These are phyloP conservation scores for Luffa aegyptiaca DNA, from an alignment of 306 rosid genomes.

Conservation along the genomic window DNA sequence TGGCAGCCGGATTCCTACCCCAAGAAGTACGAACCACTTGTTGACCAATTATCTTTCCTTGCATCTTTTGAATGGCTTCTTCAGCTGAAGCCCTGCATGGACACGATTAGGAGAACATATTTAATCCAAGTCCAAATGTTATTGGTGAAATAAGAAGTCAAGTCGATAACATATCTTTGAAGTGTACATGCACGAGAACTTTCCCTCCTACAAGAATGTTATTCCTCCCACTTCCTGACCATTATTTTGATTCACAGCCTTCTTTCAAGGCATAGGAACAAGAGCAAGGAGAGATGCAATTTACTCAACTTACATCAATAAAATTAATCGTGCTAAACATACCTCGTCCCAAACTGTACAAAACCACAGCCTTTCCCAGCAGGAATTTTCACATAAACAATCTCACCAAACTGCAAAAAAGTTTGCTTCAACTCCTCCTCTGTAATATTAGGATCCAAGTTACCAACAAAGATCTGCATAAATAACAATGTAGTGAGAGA, in stretches of 20 bases:
- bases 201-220: not conserved
- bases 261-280: constrained; percentile 1
- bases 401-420: constrained; percentile 75
- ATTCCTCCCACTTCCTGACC: not conserved
- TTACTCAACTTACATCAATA: not conserved
- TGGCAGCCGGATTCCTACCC: constrained; percentile 62
- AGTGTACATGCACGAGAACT: not conserved
- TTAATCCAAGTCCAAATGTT: constrained; percentile 7
- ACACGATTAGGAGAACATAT: constrained; percentile 5
- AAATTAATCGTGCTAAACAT: constrained; percentile 5
- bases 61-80: constrained; percentile 85
- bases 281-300: not conserved
- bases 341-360: constrained; percentile 82
- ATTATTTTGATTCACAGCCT: not conserved
- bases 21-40: constrained; percentile 73
- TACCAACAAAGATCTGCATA: constrained; percentile 70
- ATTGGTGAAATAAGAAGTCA: not conserved
- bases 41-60: constrained; percentile 74
- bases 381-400: constrained; percentile 57
- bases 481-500: constrained; percentile 15
- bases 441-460: constrained; percentile 65
- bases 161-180: not conserved
- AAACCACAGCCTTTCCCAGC: constrained; percentile 78
- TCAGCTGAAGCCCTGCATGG: constrained; percentile 66
- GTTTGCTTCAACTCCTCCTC: constrained; percentile 85